Conservation (phyloP, 1,139 yeast genomes). For the Wickerhamiella infanticola region DNA sequence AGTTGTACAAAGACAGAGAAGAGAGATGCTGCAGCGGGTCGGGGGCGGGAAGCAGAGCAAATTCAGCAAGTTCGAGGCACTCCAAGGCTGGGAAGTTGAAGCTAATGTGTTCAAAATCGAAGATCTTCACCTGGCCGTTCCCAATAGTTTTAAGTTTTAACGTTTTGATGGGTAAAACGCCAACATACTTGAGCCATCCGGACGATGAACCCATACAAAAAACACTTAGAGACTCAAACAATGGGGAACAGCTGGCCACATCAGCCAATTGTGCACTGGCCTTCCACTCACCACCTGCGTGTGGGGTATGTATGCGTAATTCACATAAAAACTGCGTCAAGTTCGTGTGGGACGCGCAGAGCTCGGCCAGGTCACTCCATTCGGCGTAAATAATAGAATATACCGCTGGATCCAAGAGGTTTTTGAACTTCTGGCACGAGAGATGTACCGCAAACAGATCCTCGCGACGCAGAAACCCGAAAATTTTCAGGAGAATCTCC, state of each 20-base stretch:
- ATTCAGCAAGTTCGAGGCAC: slow-evolving; percentile 7
- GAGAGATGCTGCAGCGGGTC: slow-evolving; percentile 4
- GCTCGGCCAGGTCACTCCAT: neutral
- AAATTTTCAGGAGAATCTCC: neutral
- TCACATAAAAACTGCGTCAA: neutral
- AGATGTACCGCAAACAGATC: neutral
- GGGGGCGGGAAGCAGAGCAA: slow-evolving; percentile 5
- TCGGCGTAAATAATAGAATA: neutral
- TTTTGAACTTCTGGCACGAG: neutral
- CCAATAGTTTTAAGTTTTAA: slow-evolving; percentile 6
- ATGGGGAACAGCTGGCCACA: neutral
- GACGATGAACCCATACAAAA: slow-evolving; percentile 5
- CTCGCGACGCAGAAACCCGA: neutral
- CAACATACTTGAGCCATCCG: slow-evolving; percentile 14
- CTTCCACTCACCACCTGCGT: slow-evolving; percentile 10
- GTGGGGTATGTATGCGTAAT: slow-evolving; percentile 3
- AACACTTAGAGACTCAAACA: neutral
- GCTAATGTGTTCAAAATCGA: slow-evolving; percentile 12
- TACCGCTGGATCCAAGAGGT: neutral
- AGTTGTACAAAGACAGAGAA: slow-evolving; percentile 8
- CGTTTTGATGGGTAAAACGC: slow-evolving; percentile 4
- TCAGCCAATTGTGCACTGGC: slow-evolving; percentile 5
- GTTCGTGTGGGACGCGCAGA: neutral
- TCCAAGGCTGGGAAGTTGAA: slow-evolving; percentile 7
- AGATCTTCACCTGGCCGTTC: slow-evolving; percentile 3